Percentiles rank a stretch among this genome's conserved stretches.
These are phyloP conservation scores for Myxozyma geophila DNA, from an alignment of 805 yeast species.

Conservation along the genomic window DNA sequence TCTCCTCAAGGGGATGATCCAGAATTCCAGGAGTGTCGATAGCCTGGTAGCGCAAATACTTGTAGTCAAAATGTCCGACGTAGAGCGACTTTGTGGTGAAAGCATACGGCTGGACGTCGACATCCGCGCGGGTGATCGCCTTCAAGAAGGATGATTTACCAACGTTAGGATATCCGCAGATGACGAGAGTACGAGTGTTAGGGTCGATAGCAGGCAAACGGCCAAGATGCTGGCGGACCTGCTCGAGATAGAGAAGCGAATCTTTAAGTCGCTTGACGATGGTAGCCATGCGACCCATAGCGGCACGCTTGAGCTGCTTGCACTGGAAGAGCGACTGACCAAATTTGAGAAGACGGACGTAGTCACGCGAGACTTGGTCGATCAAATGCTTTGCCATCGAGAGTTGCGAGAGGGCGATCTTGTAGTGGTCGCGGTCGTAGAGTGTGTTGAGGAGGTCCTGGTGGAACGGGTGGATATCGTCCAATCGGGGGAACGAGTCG, in stretches of 20 bases:
- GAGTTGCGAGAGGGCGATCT: constrained; percentile 92
- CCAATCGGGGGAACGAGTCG: constrained; percentile 91
- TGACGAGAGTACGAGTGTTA: constrained; percentile 93
- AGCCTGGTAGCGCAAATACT: constrained; percentile 96
- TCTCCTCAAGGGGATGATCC: constrained; percentile 98
- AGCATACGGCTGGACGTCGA: constrained; percentile 98
- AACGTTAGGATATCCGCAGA: constrained; percentile 99
- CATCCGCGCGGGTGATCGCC: constrained; percentile 96
- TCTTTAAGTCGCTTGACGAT: constrained; percentile 94
- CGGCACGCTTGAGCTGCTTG: constrained; percentile 98
- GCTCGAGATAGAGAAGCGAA: constrained; percentile 90
- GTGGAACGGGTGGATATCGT: constrained; percentile 98
- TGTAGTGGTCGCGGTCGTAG: constrained; percentile 97
- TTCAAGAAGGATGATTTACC: constrained; percentile 96
- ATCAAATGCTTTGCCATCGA: constrained; percentile 91
- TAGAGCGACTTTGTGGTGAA: constrained; percentile 97
- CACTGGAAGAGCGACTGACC: constrained; percentile 99
- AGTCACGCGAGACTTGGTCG: constrained; percentile 96
- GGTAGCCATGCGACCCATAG: constrained; percentile 99
- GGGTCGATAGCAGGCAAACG: constrained; percentile 98
- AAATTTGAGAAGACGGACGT: constrained; percentile 88
- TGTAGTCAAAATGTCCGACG: constrained; percentile 98
- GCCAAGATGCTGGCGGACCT: constrained; percentile 98
- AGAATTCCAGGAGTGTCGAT: constrained; percentile 99
- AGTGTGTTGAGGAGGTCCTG: constrained; percentile 97